Percentiles rank a stretch among this genome's conserved stretches.
Evolutionary conservation across 2,329 filamentous ascomycete genomes (phyloP).

Genomic region (Ceratocystis cacaofunesta): DNA sequence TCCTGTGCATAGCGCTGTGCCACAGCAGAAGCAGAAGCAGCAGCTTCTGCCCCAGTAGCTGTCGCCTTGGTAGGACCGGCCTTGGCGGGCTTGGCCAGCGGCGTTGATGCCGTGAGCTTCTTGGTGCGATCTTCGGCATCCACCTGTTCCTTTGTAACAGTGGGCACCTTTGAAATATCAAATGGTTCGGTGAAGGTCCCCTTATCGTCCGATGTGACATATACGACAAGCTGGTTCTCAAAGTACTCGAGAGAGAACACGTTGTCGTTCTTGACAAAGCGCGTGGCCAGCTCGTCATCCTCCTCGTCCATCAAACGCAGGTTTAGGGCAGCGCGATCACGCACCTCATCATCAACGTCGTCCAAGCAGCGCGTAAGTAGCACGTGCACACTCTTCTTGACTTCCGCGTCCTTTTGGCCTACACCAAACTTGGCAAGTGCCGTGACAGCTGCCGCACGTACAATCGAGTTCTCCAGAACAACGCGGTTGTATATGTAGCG

Average conservation of each 20-base stretch:
- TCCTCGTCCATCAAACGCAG: conserved; percentile 84
- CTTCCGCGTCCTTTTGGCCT: conserved; percentile 86
- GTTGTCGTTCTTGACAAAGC: conserved; percentile 91
- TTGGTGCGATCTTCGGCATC: conserved; percentile 92
- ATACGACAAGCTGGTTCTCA: conserved; percentile 94
- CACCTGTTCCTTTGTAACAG: conserved; percentile 90
- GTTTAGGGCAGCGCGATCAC: conserved; percentile 87
- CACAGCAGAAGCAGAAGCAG: conserved; percentile 60
- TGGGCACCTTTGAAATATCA: conserved; percentile 77
- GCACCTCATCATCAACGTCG: conserved; percentile 93
- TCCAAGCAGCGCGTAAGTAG: conserved; percentile 86
- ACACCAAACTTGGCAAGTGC: conserved; percentile 95
- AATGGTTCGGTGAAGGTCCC: conserved; percentile 73
- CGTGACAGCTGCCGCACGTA: conserved; percentile 87
- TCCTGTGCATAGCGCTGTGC: conserved; percentile 83
- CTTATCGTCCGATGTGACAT: conserved; percentile 85
- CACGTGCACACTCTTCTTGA: conserved; percentile 89
- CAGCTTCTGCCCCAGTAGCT: conserved; percentile 54
- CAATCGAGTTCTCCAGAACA: conserved; percentile 90
- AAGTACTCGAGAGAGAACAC: conserved; percentile 93
- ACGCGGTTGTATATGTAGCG: conserved; percentile 99
- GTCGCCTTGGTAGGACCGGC: conserved; percentile 54
- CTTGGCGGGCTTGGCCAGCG: conserved; percentile 86
- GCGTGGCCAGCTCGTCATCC: conserved; percentile 69
- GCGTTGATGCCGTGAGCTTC: conserved; percentile 86